Percentiles rank a stretch among this genome's conserved stretches.
These are phyloP conservation scores for Phaeosphaeria sp. DNA, from an alignment of 2,329 filamentous ascomycete genomes.

Conservation along the genomic window DNA sequence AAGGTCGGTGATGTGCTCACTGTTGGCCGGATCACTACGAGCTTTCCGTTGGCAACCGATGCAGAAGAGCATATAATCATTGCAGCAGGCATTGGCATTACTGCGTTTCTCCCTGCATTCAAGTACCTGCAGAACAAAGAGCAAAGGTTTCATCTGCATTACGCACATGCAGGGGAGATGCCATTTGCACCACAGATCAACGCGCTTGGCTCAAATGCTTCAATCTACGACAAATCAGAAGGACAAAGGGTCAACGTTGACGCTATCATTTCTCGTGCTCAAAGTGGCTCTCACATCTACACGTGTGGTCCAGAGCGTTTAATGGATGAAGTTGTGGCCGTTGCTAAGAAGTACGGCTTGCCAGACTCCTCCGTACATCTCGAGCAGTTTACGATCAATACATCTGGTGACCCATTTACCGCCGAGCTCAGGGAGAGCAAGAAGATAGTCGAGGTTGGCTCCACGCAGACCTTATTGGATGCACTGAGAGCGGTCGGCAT, in stretches of 20 bases:
- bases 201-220: conserved; percentile 51
- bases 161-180: conserved; percentile 62
- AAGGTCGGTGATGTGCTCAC: conserved; percentile 59
- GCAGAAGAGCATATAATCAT: conserved; percentile 69
- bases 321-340: conserved; percentile 59
- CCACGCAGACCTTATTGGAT: conserved; percentile 51
- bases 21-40: conserved; percentile 59
- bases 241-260: conserved; percentile 62
- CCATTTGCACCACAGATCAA: conserved; percentile 61
- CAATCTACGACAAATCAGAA: conserved; percentile 60
- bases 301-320: conserved; percentile 66
- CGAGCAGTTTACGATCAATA: conserved; percentile 64
- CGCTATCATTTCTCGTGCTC: conserved; percentile 53
- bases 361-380: conserved; percentile 63
- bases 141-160: conserved; percentile 63
- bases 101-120: conserved; percentile 65
- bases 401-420: conserved; percentile 66
- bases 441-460: conserved; percentile 54
- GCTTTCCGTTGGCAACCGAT: conserved; percentile 53
- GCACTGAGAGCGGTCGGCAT: conserved; percentile 52
- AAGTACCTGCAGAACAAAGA: conserved; percentile 37
- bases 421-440: conserved; percentile 57
- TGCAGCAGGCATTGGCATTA: conserved; percentile 70
- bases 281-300: conserved; percentile 65
- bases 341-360: conserved; percentile 54